These are phyloP conservation scores for Fraxinus nigra DNA, from an alignment of 305 asterid species.

Conservation along the genomic window DNA sequence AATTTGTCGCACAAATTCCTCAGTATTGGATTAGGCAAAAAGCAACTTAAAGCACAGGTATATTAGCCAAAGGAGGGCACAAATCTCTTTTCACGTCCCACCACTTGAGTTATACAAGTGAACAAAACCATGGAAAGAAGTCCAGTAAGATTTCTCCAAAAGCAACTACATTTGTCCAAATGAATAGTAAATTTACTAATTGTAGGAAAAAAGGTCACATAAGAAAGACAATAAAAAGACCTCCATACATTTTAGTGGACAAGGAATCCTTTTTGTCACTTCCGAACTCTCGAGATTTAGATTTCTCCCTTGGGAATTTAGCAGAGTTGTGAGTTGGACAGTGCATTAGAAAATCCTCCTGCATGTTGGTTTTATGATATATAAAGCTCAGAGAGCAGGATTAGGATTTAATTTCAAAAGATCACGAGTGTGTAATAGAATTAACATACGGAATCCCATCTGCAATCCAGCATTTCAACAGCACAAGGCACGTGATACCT, in stretches of 20 bases:
- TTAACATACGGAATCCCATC: conserved; percentile 79
- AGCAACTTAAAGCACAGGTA: neutral
- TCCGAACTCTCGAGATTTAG: conserved; percentile 35
- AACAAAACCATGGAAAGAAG: neutral
- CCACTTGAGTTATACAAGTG: conserved; percentile 1
- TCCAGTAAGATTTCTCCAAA: conserved; percentile 9
- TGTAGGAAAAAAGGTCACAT: neutral
- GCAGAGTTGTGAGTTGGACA: conserved; percentile 70
- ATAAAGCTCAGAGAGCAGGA: conserved; percentile 4
- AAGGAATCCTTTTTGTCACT: conserved; percentile 30
- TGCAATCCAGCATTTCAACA: conserved; percentile 54
- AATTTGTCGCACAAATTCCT: neutral
- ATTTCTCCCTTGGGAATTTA: conserved; percentile 72
- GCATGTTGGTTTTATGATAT: conserved; percentile 17
- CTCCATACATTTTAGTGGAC: conserved; percentile 43
- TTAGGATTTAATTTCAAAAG: conserved; percentile 11
- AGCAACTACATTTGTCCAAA: conserved; percentile 7
- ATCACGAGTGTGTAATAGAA: conserved; percentile 7
- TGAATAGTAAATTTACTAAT: neutral
- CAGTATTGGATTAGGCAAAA: neutral
- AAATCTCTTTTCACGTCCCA: neutral
- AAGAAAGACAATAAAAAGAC: neutral
- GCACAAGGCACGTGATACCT: conserved; percentile 92
- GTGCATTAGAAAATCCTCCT: conserved; percentile 69
- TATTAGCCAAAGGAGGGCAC: neutral